These are phyloP conservation scores for Macaranga tanarius DNA, from an alignment of 441 rosid species.

Conservation along the genomic window DNA sequence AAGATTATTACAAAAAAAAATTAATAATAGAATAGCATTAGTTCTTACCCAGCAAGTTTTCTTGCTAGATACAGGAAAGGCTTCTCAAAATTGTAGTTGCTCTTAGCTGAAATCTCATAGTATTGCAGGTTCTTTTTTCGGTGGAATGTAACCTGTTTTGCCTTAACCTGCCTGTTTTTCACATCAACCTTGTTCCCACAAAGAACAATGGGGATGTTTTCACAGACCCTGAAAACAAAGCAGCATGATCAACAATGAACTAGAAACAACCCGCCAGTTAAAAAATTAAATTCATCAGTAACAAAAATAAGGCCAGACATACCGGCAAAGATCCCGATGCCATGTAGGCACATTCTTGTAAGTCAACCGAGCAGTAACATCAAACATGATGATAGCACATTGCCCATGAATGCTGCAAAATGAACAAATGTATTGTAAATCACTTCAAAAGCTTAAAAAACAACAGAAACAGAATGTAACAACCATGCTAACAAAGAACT, in stretches of 20 bases:
- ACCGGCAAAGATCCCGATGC: constrained; percentile 95
- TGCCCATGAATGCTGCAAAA: constrained; percentile 82
- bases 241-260: neutral
- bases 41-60: constrained; percentile 75
- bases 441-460: neutral
- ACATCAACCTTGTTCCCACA: constrained; percentile 86
- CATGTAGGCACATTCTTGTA: constrained; percentile 89
- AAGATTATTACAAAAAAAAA: too few species aligned
- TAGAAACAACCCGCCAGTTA: neutral
- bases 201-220: constrained; percentile 79
- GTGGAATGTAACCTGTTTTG: constrained; percentile 90
- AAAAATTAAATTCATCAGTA: too few species aligned
- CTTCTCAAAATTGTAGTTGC: constrained; percentile 89
- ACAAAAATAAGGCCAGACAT: too few species aligned
- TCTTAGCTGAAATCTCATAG: constrained; percentile 87
- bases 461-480: neutral
- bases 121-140: constrained; percentile 85
- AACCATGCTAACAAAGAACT: too few species aligned
- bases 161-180: constrained; percentile 92
- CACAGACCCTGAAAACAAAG: constrained; percentile 57
- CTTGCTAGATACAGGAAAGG: constrained; percentile 89
- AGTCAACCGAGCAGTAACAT: constrained; percentile 80
- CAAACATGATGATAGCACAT: constrained; percentile 90
- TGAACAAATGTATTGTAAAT: neutral
- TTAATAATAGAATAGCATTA: neutral